These are phyloP conservation scores for Alternaria sp. DNA, from an alignment of 2,329 filamentous ascomycete species.

Conservation along the genomic window DNA sequence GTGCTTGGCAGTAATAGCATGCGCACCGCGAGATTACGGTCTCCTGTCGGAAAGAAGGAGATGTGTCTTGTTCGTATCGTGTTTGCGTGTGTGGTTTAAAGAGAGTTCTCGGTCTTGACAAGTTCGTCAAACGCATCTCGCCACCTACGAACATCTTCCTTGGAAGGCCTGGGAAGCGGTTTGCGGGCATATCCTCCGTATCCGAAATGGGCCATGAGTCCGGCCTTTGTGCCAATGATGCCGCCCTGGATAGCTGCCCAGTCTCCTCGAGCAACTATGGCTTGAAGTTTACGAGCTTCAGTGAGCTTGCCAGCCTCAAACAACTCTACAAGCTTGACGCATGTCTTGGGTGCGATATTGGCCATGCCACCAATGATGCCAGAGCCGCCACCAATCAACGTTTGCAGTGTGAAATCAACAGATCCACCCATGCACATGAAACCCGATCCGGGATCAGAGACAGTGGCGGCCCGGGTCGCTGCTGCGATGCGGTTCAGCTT, in stretches of 20 bases:
- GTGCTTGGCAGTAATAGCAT: constrained; percentile 16
- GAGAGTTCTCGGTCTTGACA: constrained; percentile 54
- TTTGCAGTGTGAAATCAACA: constrained; percentile 77
- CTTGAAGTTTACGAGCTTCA: constrained; percentile 71
- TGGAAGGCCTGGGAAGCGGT: constrained; percentile 62
- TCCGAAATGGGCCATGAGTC: constrained; percentile 67
- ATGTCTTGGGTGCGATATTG: constrained; percentile 73
- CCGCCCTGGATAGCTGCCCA: constrained; percentile 75
- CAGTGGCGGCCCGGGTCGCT: constrained; percentile 56
- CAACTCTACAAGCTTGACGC: constrained; percentile 67
- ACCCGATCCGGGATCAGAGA: constrained; percentile 54
- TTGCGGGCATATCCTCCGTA: constrained; percentile 70
- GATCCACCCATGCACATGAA: constrained; percentile 78
- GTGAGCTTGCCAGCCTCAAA: constrained; percentile 67
- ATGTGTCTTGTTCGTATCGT: neutral
- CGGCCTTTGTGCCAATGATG: constrained; percentile 73
- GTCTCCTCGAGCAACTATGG: constrained; percentile 70
- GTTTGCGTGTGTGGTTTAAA: constrained; percentile 27
- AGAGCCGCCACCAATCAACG: constrained; percentile 72
- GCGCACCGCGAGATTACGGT: constrained; percentile 3
- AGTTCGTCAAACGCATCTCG: constrained; percentile 57
- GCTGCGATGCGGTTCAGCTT: constrained; percentile 70
- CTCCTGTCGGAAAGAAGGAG: neutral
- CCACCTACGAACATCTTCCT: constrained; percentile 53
- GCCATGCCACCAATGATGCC: constrained; percentile 76